phyloP scores from a whole-genome alignment of 768 basidiomycete genomes.

The Russula emetica region DNA sequence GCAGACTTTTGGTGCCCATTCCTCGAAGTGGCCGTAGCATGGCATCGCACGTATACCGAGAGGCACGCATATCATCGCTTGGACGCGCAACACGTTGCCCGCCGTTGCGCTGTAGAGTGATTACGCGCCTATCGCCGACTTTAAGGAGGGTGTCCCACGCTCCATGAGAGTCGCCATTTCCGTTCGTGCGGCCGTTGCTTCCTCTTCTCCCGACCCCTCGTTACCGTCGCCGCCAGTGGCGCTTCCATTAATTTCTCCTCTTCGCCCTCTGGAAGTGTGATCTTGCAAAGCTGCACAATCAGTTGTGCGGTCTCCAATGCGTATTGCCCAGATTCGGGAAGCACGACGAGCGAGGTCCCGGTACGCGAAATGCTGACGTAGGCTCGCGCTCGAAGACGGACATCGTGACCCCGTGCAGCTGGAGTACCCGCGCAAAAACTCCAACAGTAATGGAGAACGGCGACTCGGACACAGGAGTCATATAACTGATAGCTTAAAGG shows the following conservation, averaged over 20 bases:
- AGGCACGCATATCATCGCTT: too few species aligned
- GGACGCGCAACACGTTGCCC: constrained; percentile 27
- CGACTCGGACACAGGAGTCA: not conserved
- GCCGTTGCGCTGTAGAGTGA: constrained; percentile 37
- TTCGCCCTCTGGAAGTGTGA: constrained; percentile 10
- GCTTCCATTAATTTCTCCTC: not conserved
- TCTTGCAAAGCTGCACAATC: constrained; percentile 5
- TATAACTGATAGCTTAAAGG: not conserved
- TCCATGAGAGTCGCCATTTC: constrained; percentile 30
- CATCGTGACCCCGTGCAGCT: constrained; percentile 58
- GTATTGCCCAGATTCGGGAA: not conserved
- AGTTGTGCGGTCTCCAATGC: constrained; percentile 2
- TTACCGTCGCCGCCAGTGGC: not conserved
- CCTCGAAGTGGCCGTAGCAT: not conserved
- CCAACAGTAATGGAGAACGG: constrained; percentile 22
- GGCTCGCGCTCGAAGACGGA: constrained; percentile 57
- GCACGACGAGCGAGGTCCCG: constrained; percentile 45
- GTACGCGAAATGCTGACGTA: constrained; percentile 34
- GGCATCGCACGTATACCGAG: not conserved
- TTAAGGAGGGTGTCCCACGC: constrained; percentile 33
- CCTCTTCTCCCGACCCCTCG: too few species aligned
- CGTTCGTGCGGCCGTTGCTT: not conserved
- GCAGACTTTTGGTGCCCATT: constrained; percentile 3
- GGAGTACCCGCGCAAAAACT: constrained; percentile 54
- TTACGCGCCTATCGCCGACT: constrained; percentile 29